Evolutionary conservation across 2,329 filamentous ascomycete species (phyloP).

Genomic region (Neurospora sp.): DNA sequence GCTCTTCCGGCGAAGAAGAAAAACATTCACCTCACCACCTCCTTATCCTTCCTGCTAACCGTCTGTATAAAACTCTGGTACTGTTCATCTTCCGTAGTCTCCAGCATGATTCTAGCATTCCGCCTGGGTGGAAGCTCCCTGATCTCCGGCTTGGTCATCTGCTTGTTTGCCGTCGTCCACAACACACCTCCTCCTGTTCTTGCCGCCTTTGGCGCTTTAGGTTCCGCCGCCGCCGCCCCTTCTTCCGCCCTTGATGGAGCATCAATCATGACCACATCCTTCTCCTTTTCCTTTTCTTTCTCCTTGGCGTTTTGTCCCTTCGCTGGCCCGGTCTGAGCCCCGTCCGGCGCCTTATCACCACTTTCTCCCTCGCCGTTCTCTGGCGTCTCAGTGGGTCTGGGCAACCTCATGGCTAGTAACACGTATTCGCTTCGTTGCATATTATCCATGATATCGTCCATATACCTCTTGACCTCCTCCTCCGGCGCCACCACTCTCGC

Average conservation of each 20-base stretch:
- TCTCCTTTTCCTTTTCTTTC: neutral
- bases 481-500: constrained; percentile 50
- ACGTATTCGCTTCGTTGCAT: constrained; percentile 60
- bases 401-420: constrained; percentile 56
- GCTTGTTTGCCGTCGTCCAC: constrained; percentile 23
- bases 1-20: neutral
- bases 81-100: constrained; percentile 29
- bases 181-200: constrained; percentile 19
- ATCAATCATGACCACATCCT: neutral
- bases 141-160: constrained; percentile 15
- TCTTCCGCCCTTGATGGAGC: neutral
- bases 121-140: constrained; percentile 11
- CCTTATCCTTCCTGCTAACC: constrained; percentile 24
- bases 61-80: constrained; percentile 36
- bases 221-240: constrained; percentile 14
- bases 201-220: constrained; percentile 3
- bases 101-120: neutral
- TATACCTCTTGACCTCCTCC: constrained; percentile 54
- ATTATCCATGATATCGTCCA: constrained; percentile 61
- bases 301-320: constrained; percentile 1
- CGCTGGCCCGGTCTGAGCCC: neutral
- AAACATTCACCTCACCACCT: constrained; percentile 5
- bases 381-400: constrained; percentile 29
- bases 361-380: constrained; percentile 14
- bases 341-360: constrained; percentile 4